These are phyloP conservation scores for Coniochaeta sp. DNA, from an alignment of 2,329 filamentous ascomycete species.

Conservation along the genomic window DNA sequence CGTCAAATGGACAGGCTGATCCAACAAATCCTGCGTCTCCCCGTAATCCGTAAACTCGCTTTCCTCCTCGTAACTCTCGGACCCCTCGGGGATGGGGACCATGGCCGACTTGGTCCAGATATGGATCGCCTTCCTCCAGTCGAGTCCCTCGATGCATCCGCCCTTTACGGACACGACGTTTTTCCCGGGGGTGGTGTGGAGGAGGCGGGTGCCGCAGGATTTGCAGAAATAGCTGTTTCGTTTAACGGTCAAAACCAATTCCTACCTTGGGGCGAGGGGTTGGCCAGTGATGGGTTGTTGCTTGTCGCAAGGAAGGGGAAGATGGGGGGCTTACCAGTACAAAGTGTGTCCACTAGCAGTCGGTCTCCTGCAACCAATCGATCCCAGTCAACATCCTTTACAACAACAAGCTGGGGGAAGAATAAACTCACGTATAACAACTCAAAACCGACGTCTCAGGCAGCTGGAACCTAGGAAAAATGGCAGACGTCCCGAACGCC, in stretches of 20 bases:
- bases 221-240: slow-evolving; percentile 59
- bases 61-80: slow-evolving; percentile 47
- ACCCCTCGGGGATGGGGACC: slow-evolving; percentile 60
- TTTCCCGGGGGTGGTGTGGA: slow-evolving; percentile 54
- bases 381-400: slow-evolving; percentile 7
- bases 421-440: slow-evolving; percentile 46
- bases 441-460: slow-evolving; percentile 41
- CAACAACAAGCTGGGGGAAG: neutral
- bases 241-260: neutral
- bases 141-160: slow-evolving; percentile 57
- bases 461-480: slow-evolving; percentile 60
- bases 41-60: slow-evolving; percentile 37
- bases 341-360: slow-evolving; percentile 50
- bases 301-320: too few relatives aligned
- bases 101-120: slow-evolving; percentile 64
- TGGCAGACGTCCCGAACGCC: slow-evolving; percentile 62
- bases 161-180: slow-evolving; percentile 60
- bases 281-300: too few relatives aligned
- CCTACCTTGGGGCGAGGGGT: neutral
- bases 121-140: slow-evolving; percentile 55
- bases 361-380: slow-evolving; percentile 43
- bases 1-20: slow-evolving; percentile 34
- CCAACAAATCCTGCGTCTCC: slow-evolving; percentile 35
- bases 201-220: slow-evolving; percentile 56
- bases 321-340: slow-evolving; percentile 39